Evolutionary conservation across 2,329 filamentous ascomycete species (phyloP).

Genomic region (Talaromyces sp.): DNA sequence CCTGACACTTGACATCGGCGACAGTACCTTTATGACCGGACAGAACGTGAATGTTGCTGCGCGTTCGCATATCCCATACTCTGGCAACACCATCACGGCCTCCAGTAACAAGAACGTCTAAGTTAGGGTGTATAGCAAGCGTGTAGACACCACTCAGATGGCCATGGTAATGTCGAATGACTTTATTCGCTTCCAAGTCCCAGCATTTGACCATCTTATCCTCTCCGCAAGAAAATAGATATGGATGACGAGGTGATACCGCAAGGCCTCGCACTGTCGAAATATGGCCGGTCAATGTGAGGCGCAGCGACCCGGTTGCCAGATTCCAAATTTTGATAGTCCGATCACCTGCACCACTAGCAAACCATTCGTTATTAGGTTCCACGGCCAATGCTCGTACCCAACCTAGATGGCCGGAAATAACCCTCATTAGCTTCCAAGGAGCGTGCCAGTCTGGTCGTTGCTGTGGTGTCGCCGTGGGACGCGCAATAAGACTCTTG

Average conservation of each 20-base stretch:
- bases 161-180: conserved; percentile 95
- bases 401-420: conserved; percentile 95
- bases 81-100: conserved; percentile 90
- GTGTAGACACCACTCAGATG: conserved; percentile 96
- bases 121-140: conserved; percentile 83
- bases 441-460: conserved; percentile 95
- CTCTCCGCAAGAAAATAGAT: conserved; percentile 95
- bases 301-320: conserved; percentile 73
- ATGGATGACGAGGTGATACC: conserved; percentile 88
- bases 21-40: conserved; percentile 88
- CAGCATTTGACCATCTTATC: conserved; percentile 99
- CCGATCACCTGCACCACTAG: conserved; percentile 86
- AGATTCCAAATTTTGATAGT: conserved; percentile 99
- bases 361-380: conserved; percentile 96
- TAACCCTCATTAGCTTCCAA: conserved; percentile 97
- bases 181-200: conserved; percentile 99
- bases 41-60: conserved; percentile 92
- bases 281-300: conserved; percentile 92
- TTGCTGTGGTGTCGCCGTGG: conserved; percentile 59
- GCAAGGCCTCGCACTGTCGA: conserved; percentile 88
- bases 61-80: conserved; percentile 97
- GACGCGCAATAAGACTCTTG: conserved; percentile 60
- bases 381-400: conserved; percentile 86
- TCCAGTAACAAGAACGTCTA: conserved; percentile 92
- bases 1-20: conserved; percentile 84